Evolutionary conservation across 129 eudicot species (phyloP).

Genomic region (Flaveria linearis): DNA sequence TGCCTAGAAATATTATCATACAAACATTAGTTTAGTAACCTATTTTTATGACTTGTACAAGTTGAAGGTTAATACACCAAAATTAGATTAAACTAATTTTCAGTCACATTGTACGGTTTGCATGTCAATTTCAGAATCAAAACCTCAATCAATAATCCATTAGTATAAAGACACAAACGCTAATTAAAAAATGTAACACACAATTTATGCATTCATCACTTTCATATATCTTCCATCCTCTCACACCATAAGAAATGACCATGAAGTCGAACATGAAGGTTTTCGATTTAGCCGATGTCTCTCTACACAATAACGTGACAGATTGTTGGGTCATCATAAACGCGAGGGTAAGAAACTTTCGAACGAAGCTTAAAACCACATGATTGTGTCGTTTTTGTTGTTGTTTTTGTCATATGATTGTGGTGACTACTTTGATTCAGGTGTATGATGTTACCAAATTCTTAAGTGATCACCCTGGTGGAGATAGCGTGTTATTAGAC

Average conservation of each 20-base stretch:
- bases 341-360: conserved; percentile 45
- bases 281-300: conserved; percentile 39
- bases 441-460: conserved; percentile 64
- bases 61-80: too few relatives aligned
- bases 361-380: background rate
- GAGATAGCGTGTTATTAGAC: conserved; percentile 54
- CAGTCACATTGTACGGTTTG: background rate
- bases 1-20: too few relatives aligned
- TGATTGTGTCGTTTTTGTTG: too few relatives aligned
- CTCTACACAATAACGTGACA: conserved; percentile 43
- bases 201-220: background rate
- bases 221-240: background rate
- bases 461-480: conserved; percentile 76
- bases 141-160: conserved; percentile 27
- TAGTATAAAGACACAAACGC: conserved; percentile 26
- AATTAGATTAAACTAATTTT: too few relatives aligned
- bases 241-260: conserved; percentile 2
- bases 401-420: background rate
- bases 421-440: conserved; percentile 28
- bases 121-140: conserved; percentile 29
- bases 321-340: conserved; percentile 65
- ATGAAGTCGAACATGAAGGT: conserved; percentile 36
- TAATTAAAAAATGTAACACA: background rate
- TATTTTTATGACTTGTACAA: too few relatives aligned
- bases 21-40: too few relatives aligned